Conservation (phyloP, 2,329 filamentous ascomycete genomes). For the Ceratocystis papillata region DNA sequence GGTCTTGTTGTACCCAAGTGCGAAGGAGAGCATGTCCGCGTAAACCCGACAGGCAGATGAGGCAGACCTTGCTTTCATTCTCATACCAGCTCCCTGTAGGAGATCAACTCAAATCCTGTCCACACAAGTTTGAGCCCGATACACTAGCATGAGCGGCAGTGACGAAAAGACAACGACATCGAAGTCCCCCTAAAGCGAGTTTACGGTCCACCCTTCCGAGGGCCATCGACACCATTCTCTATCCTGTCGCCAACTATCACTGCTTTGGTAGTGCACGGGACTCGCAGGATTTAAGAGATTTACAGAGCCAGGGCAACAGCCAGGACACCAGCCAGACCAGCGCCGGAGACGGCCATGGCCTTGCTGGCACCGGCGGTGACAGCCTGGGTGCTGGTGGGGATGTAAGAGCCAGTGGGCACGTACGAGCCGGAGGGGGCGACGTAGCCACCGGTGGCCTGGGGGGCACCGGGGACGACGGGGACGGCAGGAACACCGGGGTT, state of each 20-base stretch:
- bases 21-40: neutral
- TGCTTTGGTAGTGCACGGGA: neutral
- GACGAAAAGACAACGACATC: neutral
- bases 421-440: constrained; percentile 32
- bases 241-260: neutral
- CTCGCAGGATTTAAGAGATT: constrained; percentile 32
- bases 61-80: constrained; percentile 6
- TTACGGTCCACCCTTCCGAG: neutral
- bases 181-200: neutral
- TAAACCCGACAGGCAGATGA: constrained; percentile 10
- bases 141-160: neutral
- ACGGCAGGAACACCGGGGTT: constrained; percentile 24
- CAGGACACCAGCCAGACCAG: constrained; percentile 46
- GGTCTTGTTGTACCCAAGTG: constrained; percentile 23
- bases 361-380: constrained; percentile 46
- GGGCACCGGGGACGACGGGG: constrained; percentile 21
- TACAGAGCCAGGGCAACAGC: constrained; percentile 49
- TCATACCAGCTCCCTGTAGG: constrained; percentile 9
- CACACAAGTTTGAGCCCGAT: constrained; percentile 12
- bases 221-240: neutral
- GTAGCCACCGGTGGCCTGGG: constrained; percentile 28
- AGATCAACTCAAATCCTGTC: constrained; percentile 11
- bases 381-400: constrained; percentile 40
- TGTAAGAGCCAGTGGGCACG: constrained; percentile 29
- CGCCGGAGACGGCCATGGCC: constrained; percentile 46